Conservation (phyloP, 257 asterid species). For the Gardenia jasminoides region DNA sequence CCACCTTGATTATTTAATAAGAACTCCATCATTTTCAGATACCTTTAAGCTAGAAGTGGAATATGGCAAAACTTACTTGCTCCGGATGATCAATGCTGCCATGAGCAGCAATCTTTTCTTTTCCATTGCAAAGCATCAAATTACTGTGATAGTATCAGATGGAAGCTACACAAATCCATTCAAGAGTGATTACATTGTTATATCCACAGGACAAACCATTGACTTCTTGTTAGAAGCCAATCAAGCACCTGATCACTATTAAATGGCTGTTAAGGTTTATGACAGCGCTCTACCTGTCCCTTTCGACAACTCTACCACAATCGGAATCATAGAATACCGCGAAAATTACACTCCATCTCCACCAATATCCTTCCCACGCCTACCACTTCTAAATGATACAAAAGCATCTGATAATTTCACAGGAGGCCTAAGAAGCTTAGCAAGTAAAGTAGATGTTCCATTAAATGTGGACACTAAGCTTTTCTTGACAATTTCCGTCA, state of each 20-base stretch:
- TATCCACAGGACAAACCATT: slow-evolving; percentile 53
- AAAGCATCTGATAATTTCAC: slow-evolving; percentile 36
- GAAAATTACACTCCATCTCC: slow-evolving; percentile 15
- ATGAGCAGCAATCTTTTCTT: slow-evolving; percentile 57
- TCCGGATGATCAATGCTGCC: slow-evolving; percentile 48
- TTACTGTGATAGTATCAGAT: slow-evolving; percentile 59
- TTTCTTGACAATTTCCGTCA: slow-evolving; percentile 46
- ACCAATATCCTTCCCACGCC: slow-evolving; percentile 24
- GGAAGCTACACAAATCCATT: slow-evolving; percentile 58
- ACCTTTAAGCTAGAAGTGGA: slow-evolving; percentile 35
- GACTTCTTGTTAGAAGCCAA: slow-evolving; percentile 51
- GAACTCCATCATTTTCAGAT: slow-evolving; percentile 14
- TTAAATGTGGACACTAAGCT: slow-evolving; percentile 27
- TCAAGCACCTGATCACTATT: slow-evolving; percentile 32
- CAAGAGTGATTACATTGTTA: slow-evolving; percentile 31
- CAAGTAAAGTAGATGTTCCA: slow-evolving; percentile 34
- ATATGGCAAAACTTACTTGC: slow-evolving; percentile 40
- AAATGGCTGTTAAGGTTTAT: slow-evolving; percentile 57
- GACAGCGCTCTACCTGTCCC: slow-evolving; percentile 5
- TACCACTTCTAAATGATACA: slow-evolving; percentile 48
- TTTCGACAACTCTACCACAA: slow-evolving; percentile 52
- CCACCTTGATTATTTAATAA: no score
- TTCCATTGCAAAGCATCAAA: slow-evolving; percentile 45
- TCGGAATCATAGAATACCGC: slow-evolving; percentile 38
- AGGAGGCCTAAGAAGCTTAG: slow-evolving; percentile 41